phyloP scores from a whole-genome alignment of 257 asterid genomes.

The Nicotiana paniculata region DNA sequence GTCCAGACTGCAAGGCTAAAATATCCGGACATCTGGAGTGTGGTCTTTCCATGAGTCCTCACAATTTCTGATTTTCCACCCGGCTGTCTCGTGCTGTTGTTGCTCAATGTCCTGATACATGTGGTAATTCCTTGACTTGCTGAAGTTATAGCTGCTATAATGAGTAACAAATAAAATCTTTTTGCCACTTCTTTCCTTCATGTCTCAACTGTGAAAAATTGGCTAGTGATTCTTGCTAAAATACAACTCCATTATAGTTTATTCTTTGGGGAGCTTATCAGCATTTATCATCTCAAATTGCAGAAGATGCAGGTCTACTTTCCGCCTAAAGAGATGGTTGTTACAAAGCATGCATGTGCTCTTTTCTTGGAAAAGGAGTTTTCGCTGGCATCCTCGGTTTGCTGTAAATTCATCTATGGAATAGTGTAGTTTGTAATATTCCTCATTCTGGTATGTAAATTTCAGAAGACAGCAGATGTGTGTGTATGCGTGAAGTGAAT shows the following conservation, averaged over 20 bases:
- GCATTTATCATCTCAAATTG: background rate
- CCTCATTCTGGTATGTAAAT: background rate
- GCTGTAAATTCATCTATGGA: background rate
- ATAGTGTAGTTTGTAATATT: background rate
- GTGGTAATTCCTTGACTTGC: conserved; percentile 10
- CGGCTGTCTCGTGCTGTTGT: conserved; percentile 4
- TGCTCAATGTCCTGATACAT: conserved; percentile 19
- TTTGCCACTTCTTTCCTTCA: background rate
- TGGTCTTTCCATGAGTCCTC: conserved; percentile 50
- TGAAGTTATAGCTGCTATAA: background rate
- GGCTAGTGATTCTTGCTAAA: background rate
- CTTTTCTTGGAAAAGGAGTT: background rate
- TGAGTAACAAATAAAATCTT: background rate
- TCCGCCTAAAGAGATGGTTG: background rate
- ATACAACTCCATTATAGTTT: background rate
- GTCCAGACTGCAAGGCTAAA: conserved; percentile 89
- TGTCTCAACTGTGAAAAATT: background rate
- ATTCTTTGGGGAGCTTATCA: background rate
- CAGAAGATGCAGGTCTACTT: background rate
- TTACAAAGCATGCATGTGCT: background rate
- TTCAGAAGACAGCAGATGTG: background rate
- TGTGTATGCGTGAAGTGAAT: background rate
- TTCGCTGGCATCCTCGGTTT: background rate
- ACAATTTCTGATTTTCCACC: conserved; percentile 32
- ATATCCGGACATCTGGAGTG: conserved; percentile 78